Conservation (phyloP, 2,329 filamentous ascomycete species). For the Colletotrichum noveboracense region DNA sequence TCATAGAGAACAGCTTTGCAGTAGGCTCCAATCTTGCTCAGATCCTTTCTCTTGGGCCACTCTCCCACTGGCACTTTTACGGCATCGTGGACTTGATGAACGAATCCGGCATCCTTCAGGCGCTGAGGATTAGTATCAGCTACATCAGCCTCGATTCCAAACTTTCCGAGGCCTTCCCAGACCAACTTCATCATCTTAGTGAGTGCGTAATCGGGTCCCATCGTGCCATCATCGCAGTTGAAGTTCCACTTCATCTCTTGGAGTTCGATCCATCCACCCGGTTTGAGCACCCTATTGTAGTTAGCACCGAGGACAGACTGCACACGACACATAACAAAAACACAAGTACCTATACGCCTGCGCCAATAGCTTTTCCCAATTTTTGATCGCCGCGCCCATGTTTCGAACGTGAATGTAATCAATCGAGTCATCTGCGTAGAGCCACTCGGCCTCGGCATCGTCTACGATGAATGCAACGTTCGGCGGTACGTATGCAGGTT, state of each 20-base stretch:
- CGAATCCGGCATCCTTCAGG: conserved; percentile 53
- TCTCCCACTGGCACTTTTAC: conserved; percentile 55
- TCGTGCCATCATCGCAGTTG: conserved; percentile 47
- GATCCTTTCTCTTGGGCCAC: conserved; percentile 57
- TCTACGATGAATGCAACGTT: conserved; percentile 55
- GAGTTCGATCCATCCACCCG: conserved; percentile 16
- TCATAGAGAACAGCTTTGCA: not conserved
- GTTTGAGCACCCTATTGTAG: conserved; percentile 26
- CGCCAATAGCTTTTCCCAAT: not conserved
- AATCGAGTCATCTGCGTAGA: conserved; percentile 42
- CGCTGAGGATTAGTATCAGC: conserved; percentile 53
- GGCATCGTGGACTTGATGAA: conserved; percentile 40
- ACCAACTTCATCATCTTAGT: conserved; percentile 42
- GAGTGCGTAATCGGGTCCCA: conserved; percentile 26
- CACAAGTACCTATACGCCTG: not conserved
- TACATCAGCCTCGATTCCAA: conserved; percentile 51
- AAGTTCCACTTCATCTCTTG: conserved; percentile 46
- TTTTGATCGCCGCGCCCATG: not conserved
- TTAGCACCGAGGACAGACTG: conserved; percentile 18
- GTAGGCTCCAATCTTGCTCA: conserved; percentile 32
- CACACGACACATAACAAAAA: conserved; percentile 24
- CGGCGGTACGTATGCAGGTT: conserved; percentile 40
- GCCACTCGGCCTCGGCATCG: conserved; percentile 44
- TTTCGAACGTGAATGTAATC: conserved; percentile 40
- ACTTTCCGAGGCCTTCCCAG: conserved; percentile 58